These are phyloP conservation scores for Agrocybe pediades DNA, from an alignment of 768 basidiomycete species.

Conservation along the genomic window DNA sequence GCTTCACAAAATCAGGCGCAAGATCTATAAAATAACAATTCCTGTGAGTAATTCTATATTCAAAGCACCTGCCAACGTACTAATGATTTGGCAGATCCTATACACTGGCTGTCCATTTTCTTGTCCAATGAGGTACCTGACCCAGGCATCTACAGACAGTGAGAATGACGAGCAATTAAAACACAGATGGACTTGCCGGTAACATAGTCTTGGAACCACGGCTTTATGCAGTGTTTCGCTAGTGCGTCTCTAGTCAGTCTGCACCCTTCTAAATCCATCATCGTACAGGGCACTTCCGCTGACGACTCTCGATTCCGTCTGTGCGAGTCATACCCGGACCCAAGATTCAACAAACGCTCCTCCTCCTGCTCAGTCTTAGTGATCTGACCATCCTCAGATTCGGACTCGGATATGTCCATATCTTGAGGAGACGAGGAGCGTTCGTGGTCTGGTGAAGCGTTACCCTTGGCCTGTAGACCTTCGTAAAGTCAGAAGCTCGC, in stretches of 20 bases:
- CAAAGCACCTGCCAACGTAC: constrained; percentile 44
- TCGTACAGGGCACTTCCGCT: constrained; percentile 50
- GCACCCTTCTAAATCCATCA: constrained; percentile 62
- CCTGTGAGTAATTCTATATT: constrained; percentile 4
- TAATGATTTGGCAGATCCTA: constrained; percentile 77
- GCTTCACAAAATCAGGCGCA: constrained; percentile 52
- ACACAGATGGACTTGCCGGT: constrained; percentile 52
- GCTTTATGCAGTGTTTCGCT: constrained; percentile 68
- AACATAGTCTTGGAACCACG: constrained; percentile 87
- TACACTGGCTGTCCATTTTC: constrained; percentile 66
- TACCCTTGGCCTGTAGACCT: constrained; percentile 40
- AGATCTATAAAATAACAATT: constrained; percentile 38
- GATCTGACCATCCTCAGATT: constrained; percentile 83
- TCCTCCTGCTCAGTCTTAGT: constrained; percentile 75
- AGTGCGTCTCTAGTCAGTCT: constrained; percentile 70
- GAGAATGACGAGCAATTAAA: constrained; percentile 5
- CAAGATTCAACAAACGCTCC: constrained; percentile 40
- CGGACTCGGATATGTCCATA: constrained; percentile 85
- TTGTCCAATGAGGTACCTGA: constrained; percentile 77
- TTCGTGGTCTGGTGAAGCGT: constrained; percentile 54
- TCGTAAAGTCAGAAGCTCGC: neutral
- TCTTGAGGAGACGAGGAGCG: constrained; percentile 82
- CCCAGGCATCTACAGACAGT: constrained; percentile 68
- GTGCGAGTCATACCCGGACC: constrained; percentile 20
- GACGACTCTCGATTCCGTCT: constrained; percentile 29